Evolutionary conservation across 2,329 filamentous ascomycete species (phyloP).

Genomic region (Nannizziopsis arthrosporioides): DNA sequence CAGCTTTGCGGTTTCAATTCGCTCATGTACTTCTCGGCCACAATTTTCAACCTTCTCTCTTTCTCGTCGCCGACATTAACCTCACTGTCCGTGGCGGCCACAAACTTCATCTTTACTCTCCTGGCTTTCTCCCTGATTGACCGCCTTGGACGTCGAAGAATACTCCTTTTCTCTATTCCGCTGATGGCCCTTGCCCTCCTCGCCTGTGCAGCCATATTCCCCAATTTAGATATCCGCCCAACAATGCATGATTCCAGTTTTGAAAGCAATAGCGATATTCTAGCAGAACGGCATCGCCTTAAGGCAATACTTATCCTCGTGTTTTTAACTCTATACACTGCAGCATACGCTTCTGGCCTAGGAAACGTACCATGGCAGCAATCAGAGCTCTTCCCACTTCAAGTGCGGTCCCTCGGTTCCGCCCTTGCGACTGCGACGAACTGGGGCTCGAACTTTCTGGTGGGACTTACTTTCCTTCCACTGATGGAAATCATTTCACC

Average conservation of each 20-base stretch:
- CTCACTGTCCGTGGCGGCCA: conserved; percentile 66
- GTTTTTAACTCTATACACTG: conserved; percentile 73
- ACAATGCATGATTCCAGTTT: conserved; percentile 7
- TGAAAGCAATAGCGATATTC: conserved; percentile 11
- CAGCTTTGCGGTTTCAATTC: conserved; percentile 87
- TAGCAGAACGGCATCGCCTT: conserved; percentile 26
- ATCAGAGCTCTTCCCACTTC: conserved; percentile 70
- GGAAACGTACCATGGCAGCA: conserved; percentile 96
- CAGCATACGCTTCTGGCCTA: conserved; percentile 72
- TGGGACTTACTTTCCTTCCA: conserved; percentile 77
- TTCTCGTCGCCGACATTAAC: conserved; percentile 70
- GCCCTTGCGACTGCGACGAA: conserved; percentile 60
- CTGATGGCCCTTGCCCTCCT: conserved; percentile 68
- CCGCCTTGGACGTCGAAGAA: conserved; percentile 62
- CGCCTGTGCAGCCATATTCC: conserved; percentile 61
- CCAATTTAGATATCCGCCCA: conserved; percentile 43
- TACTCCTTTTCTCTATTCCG: conserved; percentile 71
- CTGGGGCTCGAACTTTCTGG: conserved; percentile 76
- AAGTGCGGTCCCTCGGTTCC: conserved; percentile 52
- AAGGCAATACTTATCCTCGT: conserved; percentile 50
- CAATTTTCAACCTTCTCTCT: conserved; percentile 65
- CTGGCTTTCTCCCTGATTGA: conserved; percentile 67
- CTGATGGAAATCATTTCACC: conserved; percentile 69
- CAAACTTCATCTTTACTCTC: conserved; percentile 72
- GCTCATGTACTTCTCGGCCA: conserved; percentile 83